Evolutionary conservation across 1,284 basidiomycete species (phyloP), one percentile per base, ranked within the genome.

Genomic region (Cerrena zonata): DNA sequence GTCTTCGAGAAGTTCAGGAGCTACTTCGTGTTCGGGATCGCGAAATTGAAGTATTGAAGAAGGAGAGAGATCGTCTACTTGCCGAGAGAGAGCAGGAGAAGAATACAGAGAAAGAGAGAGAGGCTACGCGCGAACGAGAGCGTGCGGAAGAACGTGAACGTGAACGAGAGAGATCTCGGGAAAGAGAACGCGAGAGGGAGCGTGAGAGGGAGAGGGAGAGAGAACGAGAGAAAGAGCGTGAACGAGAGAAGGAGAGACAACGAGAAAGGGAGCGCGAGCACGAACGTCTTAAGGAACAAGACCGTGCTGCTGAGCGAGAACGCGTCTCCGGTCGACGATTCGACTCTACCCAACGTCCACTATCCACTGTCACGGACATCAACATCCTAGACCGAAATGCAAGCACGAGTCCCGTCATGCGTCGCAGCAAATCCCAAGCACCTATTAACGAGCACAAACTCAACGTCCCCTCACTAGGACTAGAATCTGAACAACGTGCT

Each of bases 11-110:
- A 46, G 59, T 66, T 50, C 64, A 65, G 50, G 67, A 69, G 27
- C 51, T 57, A 5, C 56, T 69, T 49, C 57, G 61, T 26, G 44
- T 56, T 23, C 65, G 65, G 47, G 68, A 70, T 56, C 60, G 68
- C 40, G 84, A 87, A 66, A 64, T 84, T 48, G 80, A 83, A 34
- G 65, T 67, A 48, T 61, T 84, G 58, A 74, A 71, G 58, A 72
- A 67, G 56, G 77, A 79, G 55, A 61, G 66, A 47, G 72, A 73
- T 39, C 60, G 54, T 21, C 57, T 68, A 48, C 51, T 60, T 48
- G 67, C 55, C 24, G 64, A 69, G 61, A 63, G 53, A 51, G 67
- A 48, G 48, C 59, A 62, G 50, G 61, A 55, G 10, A 43, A 52
- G 27, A 50, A 53, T 12, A 22, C 51, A 34, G 54, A 55, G 43